phyloP scores from a whole-genome alignment of 192 early-diverging fungal species.

The Coemansia sp. region DNA sequence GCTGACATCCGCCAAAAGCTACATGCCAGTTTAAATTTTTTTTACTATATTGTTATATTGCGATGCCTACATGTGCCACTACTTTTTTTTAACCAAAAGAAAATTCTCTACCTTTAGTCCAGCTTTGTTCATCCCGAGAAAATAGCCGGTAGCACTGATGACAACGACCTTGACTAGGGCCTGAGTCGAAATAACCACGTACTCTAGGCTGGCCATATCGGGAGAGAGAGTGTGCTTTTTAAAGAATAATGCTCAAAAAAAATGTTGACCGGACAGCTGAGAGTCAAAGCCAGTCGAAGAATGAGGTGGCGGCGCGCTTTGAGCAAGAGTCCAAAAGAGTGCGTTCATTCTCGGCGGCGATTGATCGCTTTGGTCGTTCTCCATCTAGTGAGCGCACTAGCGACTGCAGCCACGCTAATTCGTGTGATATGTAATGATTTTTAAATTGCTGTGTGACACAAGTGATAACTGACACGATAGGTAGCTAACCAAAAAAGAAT shows the following conservation, averaged over 20 bases:
- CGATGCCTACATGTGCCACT: not conserved
- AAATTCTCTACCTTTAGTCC: conserved; percentile 22
- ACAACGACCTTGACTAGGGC: conserved; percentile 21
- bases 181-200: conserved; percentile 30
- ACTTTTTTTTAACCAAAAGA: not conserved
- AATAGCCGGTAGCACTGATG: conserved; percentile 22
- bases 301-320: not conserved
- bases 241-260: not conserved
- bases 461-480: not conserved
- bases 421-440: not conserved
- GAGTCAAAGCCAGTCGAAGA: not conserved
- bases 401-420: not conserved
- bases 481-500: not conserved
- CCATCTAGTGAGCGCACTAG: not conserved
- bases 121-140: conserved; percentile 10
- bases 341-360: not conserved
- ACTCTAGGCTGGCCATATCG: conserved; percentile 20
- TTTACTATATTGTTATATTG: not conserved
- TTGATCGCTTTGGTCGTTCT: not conserved
- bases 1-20: conserved; percentile 54
- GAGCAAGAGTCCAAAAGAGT: not conserved
- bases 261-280: not conserved
- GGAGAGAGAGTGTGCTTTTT: not conserved
- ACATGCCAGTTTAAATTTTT: not conserved
- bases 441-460: not conserved